Evolutionary conservation across 495 filamentous ascomycete genomes (phyloP).

Genomic region (Trichoderma virens): DNA sequence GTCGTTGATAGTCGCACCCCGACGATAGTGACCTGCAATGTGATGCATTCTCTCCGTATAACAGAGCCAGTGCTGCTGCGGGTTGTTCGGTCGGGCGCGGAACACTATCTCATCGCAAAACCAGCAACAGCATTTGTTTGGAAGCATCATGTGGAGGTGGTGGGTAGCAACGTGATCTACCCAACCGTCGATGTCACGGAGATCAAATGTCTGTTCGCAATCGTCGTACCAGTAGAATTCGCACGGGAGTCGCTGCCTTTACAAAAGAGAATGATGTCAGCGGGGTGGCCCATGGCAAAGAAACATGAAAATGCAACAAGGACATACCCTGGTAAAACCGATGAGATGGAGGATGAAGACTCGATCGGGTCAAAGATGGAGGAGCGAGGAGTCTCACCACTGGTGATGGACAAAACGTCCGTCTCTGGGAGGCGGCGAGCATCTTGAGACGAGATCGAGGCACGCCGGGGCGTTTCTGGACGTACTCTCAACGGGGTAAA

Average conservation of each 20-base stretch:
- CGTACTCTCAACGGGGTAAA: background rate
- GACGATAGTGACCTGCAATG: conserved; percentile 30
- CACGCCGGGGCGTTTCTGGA: background rate
- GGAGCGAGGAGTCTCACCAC: background rate
- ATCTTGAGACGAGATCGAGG: background rate
- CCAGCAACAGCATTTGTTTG: conserved; percentile 34
- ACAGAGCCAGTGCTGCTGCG: conserved; percentile 12
- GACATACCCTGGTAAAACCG: background rate
- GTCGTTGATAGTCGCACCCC: conserved; percentile 13
- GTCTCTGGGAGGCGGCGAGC: background rate
- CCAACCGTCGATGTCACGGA: conserved; percentile 32
- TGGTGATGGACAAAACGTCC: background rate
- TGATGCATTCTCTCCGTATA: conserved; percentile 28
- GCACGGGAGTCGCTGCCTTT: conserved; percentile 26
- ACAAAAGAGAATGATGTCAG: background rate
- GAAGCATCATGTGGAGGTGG: conserved; percentile 26
- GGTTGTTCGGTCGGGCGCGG: background rate
- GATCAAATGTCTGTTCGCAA: conserved; percentile 27
- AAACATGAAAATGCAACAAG: background rate
- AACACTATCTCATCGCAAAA: conserved; percentile 36
- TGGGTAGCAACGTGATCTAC: conserved; percentile 31
- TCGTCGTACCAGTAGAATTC: conserved; percentile 25
- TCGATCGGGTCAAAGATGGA: background rate
- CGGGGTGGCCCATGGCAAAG: background rate
- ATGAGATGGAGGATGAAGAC: background rate